phyloP scores from a whole-genome alignment of 805 yeast species.

The Ascoidea tarda region DNA sequence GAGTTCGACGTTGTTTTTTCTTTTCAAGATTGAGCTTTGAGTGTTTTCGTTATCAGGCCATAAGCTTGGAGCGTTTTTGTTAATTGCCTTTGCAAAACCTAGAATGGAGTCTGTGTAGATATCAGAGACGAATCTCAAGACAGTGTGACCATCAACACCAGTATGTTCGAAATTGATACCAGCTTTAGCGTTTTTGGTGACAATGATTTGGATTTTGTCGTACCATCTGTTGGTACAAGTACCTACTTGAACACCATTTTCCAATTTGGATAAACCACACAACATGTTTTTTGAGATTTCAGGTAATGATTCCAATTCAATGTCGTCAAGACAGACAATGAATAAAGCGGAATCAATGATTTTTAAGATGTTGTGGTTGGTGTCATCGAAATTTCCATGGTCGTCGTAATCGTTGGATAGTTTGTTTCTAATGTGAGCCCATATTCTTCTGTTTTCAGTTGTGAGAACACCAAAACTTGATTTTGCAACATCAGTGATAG shows the following conservation, averaged over 20 bases:
- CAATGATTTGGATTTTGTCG: conserved; percentile 78
- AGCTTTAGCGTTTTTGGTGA: conserved; percentile 81
- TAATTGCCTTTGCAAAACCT: conserved; percentile 73
- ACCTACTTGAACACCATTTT: conserved; percentile 82
- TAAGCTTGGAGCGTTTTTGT: conserved; percentile 32
- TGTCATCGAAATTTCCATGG: conserved; percentile 21
- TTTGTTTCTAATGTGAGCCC: conserved; percentile 64
- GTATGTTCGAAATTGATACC: conserved; percentile 92
- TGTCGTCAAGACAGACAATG: conserved; percentile 72
- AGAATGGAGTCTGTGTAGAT: conserved; percentile 84
- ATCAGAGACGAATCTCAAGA: conserved; percentile 74
- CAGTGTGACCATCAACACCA: conserved; percentile 94
- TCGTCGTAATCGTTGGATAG: conserved; percentile 24
- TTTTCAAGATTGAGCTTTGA: conserved; percentile 40
- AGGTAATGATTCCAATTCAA: conserved; percentile 40
- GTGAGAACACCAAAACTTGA: conserved; percentile 84
- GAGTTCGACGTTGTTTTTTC: conserved; percentile 25
- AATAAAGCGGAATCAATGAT: conserved; percentile 75
- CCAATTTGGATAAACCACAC: conserved; percentile 70
- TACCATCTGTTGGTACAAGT: conserved; percentile 94
- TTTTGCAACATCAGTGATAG: conserved; percentile 53
- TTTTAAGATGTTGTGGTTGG: conserved; percentile 56
- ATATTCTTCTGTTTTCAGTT: conserved; percentile 75
- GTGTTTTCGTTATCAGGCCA: conserved; percentile 24
- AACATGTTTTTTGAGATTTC: conserved; percentile 73